Percentiles rank a stretch among this genome's conserved stretches.
phyloP scores from a whole-genome alignment of 2,329 filamentous ascomycete genomes.

The Pezicula carpinea region DNA sequence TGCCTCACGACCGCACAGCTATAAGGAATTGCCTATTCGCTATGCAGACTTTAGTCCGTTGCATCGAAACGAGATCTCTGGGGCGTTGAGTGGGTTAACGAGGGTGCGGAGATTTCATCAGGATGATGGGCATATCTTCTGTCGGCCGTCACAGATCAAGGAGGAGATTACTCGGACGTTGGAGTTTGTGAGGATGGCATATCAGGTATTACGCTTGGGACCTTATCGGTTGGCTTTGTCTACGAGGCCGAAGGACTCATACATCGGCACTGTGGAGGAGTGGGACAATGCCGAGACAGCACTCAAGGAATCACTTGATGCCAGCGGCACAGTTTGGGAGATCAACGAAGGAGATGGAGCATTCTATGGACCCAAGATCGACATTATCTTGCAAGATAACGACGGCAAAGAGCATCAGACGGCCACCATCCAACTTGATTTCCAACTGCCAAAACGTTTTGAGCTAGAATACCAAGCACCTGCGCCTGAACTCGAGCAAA shows the following conservation, averaged over 20 bases:
- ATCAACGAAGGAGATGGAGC: constrained; percentile 79
- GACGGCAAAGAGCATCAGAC: constrained; percentile 85
- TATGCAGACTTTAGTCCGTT: constrained; percentile 84
- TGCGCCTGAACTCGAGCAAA: constrained; percentile 56
- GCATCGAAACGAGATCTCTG: constrained; percentile 83
- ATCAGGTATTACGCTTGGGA: constrained; percentile 64
- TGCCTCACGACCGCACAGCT: constrained; percentile 66
- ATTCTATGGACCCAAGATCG: constrained; percentile 90
- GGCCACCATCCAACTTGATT: constrained; percentile 84
- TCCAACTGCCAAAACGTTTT: constrained; percentile 82
- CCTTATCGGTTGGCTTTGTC: constrained; percentile 74
- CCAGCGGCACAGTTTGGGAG: constrained; percentile 63
- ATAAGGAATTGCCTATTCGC: constrained; percentile 75
- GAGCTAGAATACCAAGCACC: constrained; percentile 69
- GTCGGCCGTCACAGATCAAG: constrained; percentile 69
- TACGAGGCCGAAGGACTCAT: constrained; percentile 71
- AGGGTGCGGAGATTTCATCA: constrained; percentile 84
- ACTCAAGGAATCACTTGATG: constrained; percentile 57
- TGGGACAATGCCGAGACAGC: constrained; percentile 66
- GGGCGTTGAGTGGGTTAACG: constrained; percentile 75
- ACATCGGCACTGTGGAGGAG: constrained; percentile 69
- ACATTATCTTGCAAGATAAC: constrained; percentile 75
- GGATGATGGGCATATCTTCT: constrained; percentile 90
- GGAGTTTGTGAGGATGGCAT: constrained; percentile 69
- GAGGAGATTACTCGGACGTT: constrained; percentile 70